Evolutionary conservation across 371 early-diverging fungal genomes (phyloP).

Genomic region (Rhizopus arrhizus): DNA sequence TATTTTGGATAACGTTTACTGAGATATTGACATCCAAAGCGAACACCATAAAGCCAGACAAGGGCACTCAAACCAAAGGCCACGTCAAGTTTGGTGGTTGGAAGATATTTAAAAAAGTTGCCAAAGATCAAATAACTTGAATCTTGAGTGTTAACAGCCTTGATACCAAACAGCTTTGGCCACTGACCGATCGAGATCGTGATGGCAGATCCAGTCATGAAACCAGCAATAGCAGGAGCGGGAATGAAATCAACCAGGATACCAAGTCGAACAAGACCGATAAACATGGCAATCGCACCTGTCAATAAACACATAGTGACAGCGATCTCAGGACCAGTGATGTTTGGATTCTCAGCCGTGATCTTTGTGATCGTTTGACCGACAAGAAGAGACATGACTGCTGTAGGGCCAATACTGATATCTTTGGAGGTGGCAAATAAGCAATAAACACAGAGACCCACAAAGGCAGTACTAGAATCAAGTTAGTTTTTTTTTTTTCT

Average conservation of each 20-base stretch:
- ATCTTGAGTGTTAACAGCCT: conserved; percentile 64
- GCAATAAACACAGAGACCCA: conserved; percentile 79
- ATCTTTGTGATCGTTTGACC: conserved; percentile 67
- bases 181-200: conserved; percentile 79
- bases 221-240: conserved; percentile 67
- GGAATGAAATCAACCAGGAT: conserved; percentile 91
- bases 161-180: conserved; percentile 77
- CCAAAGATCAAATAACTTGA: conserved; percentile 59
- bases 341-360: conserved; percentile 32
- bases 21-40: conserved; percentile 40
- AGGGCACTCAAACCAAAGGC: conserved; percentile 56
- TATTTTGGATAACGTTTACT: conserved; percentile 48
- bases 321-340: conserved; percentile 53
- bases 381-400: conserved; percentile 81
- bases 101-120: conserved; percentile 54
- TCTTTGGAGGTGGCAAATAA: conserved; percentile 87
- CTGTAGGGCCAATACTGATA: conserved; percentile 89
- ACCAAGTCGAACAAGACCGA: conserved; percentile 82
- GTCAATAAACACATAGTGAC: conserved; percentile 61
- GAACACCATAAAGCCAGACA: conserved; percentile 54
- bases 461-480: conserved; percentile 54
- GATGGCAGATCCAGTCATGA: conserved; percentile 79
- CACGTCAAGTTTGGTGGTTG: conserved; percentile 53
- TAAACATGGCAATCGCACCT: conserved; percentile 64
- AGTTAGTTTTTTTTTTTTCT: background rate